Evolutionary conservation across 257 asterid species (phyloP).

Genomic region (Cordia subcordata): DNA sequence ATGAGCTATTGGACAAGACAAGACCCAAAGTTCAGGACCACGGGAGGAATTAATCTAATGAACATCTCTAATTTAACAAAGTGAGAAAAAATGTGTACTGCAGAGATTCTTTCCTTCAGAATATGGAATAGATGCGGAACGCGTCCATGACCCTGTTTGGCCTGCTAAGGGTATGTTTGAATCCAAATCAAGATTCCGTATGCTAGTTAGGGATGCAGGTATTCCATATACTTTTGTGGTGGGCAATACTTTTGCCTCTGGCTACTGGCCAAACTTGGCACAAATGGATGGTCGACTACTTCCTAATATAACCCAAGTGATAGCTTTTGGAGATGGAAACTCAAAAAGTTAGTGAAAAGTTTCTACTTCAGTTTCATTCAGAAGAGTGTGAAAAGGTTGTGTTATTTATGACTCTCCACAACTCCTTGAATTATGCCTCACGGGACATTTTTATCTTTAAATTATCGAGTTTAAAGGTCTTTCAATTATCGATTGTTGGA

Average conservation of each 20-base stretch:
- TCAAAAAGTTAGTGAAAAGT: no score
- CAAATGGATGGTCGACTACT: slow-evolving; percentile 8
- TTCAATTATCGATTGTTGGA: no score
- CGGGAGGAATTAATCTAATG: no score
- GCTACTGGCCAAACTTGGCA: slow-evolving; percentile 3
- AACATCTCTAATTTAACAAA: no score
- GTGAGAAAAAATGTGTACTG: background rate
- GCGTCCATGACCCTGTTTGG: slow-evolving; percentile 9
- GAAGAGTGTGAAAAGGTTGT: no score
- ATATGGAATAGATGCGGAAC: slow-evolving; percentile 20
- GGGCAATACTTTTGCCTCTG: slow-evolving; percentile 11
- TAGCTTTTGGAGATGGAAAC: slow-evolving; percentile 25
- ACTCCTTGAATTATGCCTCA: no score
- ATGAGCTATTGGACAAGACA: no score
- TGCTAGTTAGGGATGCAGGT: slow-evolving; percentile 15
- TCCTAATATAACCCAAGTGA: slow-evolving; percentile 15
- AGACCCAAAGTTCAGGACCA: no score
- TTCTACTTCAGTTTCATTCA: no score
- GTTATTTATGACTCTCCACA: no score
- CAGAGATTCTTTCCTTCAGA: slow-evolving; percentile 32
- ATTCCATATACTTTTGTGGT: slow-evolving; percentile 15
- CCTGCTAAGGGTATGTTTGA: slow-evolving; percentile 5
- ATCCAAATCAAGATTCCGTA: slow-evolving; percentile 12
- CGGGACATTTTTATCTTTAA: no score
- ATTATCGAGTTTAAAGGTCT: no score